phyloP scores from a whole-genome alignment of 164 flowering plant species.

The Vitis rupestris region DNA sequence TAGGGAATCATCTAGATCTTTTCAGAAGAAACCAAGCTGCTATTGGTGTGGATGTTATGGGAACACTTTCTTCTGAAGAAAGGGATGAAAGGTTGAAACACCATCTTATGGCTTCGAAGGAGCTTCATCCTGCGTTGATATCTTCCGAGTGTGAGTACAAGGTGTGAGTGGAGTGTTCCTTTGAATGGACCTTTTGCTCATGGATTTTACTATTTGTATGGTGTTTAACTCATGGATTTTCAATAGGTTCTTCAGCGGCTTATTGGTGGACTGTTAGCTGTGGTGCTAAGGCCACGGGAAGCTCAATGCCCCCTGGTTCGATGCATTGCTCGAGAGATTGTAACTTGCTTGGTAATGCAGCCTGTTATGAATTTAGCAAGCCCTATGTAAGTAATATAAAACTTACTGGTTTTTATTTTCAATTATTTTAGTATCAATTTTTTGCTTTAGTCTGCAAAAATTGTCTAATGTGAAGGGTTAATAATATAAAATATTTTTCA shows the following conservation, averaged over 20 bases:
- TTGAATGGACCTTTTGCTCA: slow-evolving; percentile 10
- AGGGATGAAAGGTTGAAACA: slow-evolving; percentile 92
- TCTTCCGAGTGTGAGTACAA: slow-evolving; percentile 99
- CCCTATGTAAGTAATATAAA: slow-evolving; percentile 62
- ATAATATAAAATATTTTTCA: neutral
- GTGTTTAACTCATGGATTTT: slow-evolving; percentile 6
- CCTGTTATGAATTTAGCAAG: slow-evolving; percentile 86
- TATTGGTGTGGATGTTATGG: slow-evolving; percentile 92
- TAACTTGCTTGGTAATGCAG: slow-evolving; percentile 88
- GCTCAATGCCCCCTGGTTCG: slow-evolving; percentile 86
- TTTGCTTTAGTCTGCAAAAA: neutral
- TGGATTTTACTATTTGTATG: neutral
- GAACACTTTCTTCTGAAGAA: slow-evolving; percentile 81
- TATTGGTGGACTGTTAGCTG: slow-evolving; percentile 71
- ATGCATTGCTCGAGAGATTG: slow-evolving; percentile 75
- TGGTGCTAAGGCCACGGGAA: slow-evolving; percentile 82
- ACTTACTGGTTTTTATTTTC: neutral
- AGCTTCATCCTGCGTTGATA: slow-evolving; percentile 95
- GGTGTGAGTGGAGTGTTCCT: slow-evolving; percentile 72
- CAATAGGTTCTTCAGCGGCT: slow-evolving; percentile 82
- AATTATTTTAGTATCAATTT: neutral
- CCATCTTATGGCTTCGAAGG: slow-evolving; percentile 82
- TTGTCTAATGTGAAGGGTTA: too few species aligned
- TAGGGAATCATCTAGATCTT: slow-evolving; percentile 86
- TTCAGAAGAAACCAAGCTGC: slow-evolving; percentile 84